A percentile compares a stretch with the other conserved stretches of the same genome.
phyloP scores from a whole-genome alignment of 2,329 filamentous ascomycete species.

The Fusarium algeriense region DNA sequence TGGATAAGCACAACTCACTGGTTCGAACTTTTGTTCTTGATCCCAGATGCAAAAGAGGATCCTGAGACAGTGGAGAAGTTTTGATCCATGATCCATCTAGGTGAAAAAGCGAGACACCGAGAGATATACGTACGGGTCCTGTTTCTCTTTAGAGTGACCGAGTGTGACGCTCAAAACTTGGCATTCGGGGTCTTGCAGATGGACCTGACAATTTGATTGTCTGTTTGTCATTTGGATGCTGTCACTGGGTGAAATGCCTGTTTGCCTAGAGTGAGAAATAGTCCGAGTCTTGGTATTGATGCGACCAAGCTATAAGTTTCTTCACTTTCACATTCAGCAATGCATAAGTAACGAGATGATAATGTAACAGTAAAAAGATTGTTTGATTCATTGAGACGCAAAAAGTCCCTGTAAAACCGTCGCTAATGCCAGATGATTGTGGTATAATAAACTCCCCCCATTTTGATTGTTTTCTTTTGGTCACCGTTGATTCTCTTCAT shows the following conservation, averaged over 20 bases:
- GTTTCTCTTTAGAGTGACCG: slow-evolving; percentile 8
- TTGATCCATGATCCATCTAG: slow-evolving; percentile 14
- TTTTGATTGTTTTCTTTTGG: slow-evolving; percentile 11
- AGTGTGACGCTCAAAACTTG: slow-evolving; percentile 22
- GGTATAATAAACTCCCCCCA: slow-evolving; percentile 35
- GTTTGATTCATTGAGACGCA: slow-evolving; percentile 43
- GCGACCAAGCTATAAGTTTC: background rate
- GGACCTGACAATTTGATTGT: slow-evolving; percentile 17
- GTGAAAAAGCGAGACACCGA: slow-evolving; percentile 32
- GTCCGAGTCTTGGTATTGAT: slow-evolving; percentile 3
- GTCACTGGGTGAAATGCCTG: slow-evolving; percentile 19
- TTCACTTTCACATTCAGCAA: background rate
- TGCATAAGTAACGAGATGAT: background rate
- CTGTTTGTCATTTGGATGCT: slow-evolving; percentile 33
- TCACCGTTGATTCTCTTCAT: slow-evolving; percentile 3
- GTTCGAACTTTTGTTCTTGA: slow-evolving; percentile 7
- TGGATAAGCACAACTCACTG: slow-evolving; percentile 11
- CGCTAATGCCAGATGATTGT: slow-evolving; percentile 44
- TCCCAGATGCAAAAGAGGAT: slow-evolving; percentile 22
- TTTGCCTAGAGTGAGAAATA: slow-evolving; percentile 5
- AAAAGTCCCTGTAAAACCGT: slow-evolving; percentile 35
- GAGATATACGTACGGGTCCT: slow-evolving; percentile 7
- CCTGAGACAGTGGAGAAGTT: slow-evolving; percentile 17
- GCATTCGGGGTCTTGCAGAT: slow-evolving; percentile 37
- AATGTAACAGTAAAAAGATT: slow-evolving; percentile 17